Conservation (phyloP, 2,329 filamentous ascomycete genomes). For the Pseudocercospora crystallina region DNA sequence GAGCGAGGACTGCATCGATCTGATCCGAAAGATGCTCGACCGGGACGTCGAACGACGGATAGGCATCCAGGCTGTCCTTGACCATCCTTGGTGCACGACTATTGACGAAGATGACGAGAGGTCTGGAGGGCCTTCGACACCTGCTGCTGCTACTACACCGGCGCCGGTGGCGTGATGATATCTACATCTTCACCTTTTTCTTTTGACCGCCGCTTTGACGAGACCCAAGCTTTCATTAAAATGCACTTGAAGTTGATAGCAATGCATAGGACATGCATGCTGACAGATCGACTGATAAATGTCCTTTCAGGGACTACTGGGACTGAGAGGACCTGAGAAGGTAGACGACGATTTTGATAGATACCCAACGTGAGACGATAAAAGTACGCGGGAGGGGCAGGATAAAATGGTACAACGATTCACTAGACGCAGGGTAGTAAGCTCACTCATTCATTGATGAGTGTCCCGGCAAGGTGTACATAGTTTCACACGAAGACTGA, state of each 20-base stretch:
- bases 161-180: background rate
- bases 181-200: no score
- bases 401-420: background rate
- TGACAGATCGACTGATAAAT: background rate
- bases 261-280: no score
- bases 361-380: slow-evolving; percentile 2
- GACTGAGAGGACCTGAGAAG: background rate
- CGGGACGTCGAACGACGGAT: slow-evolving; percentile 80
- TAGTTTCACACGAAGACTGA: no score
- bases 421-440: no score
- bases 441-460: no score
- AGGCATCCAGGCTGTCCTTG: slow-evolving; percentile 82
- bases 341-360: slow-evolving; percentile 7
- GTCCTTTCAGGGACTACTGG: background rate
- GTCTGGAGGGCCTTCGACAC: slow-evolving; percentile 1
- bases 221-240: no score
- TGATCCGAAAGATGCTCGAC: slow-evolving; percentile 89
- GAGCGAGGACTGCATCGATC: slow-evolving; percentile 87
- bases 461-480: no score
- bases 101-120: slow-evolving; percentile 26
- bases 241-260: no score
- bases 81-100: slow-evolving; percentile 75
- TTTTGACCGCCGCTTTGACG: no score
- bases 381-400: background rate
- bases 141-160: background rate